Evolutionary conservation across 2,329 filamentous ascomycete species (phyloP), one percentile per base, ranked within the genome.

Genomic region (Niveomyces coronatus): DNA sequence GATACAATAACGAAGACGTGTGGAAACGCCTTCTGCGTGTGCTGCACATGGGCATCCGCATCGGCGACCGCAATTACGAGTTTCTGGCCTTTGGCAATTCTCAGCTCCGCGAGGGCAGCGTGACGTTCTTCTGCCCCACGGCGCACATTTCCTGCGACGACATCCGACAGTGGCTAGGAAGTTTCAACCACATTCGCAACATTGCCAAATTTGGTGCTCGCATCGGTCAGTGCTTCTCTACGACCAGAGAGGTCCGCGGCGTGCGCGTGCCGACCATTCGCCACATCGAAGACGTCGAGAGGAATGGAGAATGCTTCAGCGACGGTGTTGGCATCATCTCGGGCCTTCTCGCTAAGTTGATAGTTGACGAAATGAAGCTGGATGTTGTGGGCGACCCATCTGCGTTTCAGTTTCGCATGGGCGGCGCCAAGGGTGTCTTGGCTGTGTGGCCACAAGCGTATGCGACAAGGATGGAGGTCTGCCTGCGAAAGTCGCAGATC

Each of bases 301-400:
- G 70, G 3, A 77, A 83, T 32, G 73, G 67, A 0, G 79, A 76
- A 51, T 82, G 67, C 43, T 98, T 96, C 55, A 91, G 84, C 0
- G 91, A 98, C 51, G 91, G 91, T 0, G 84, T 96, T 3, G 91
- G 91, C 2, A 93, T 86, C 53, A 85, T 98, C n/a, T 95, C 89
- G 0, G 62, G 60, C 0, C 79, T 85, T 42, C 64, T 94, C 16
- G 84, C 87, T 0, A 65, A 76, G 19, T 74, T 91, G 60, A 76
- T 93, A 31, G 73, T 79, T 8, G 64, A 74, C 11, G 82, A 91
- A 46, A 74, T 93, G 44, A 70, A 71, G 1, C 55, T 87, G 20
- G 61, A 67, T 15, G 68, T 68, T 10, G 58, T 70, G 2, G 60
- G 68, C 2, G 63, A 75, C 5, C 88, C 91, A 0, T 94, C 87